Percentiles rank a stretch among this genome's conserved stretches.
Conservation (phyloP, 805 yeast species). For the Soucietia sequanensis region DNA sequence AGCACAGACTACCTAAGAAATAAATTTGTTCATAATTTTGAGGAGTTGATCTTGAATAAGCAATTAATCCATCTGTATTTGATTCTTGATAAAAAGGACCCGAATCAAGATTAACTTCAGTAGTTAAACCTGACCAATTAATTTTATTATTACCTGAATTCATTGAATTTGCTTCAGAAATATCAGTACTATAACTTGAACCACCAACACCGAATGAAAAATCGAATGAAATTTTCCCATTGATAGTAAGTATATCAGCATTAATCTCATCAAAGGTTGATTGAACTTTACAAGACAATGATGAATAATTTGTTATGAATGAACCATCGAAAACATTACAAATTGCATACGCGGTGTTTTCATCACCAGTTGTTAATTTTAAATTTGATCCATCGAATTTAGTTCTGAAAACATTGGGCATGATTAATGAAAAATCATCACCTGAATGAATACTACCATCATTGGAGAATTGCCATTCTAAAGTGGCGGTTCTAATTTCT, state of each 20-base stretch:
- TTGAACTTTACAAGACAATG: slow-evolving; percentile 9
- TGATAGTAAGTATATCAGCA: not conserved
- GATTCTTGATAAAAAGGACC: slow-evolving; percentile 12
- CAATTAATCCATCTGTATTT: slow-evolving; percentile 8
- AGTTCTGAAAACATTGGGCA: slow-evolving; percentile 15
- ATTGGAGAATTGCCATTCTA: slow-evolving; percentile 10
- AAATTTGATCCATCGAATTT: slow-evolving; percentile 10
- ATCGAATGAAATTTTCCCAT: slow-evolving; percentile 13
- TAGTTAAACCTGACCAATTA: slow-evolving; percentile 11
- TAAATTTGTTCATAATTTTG: slow-evolving; percentile 11
- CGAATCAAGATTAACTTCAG: slow-evolving; percentile 7
- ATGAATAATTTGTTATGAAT: slow-evolving; percentile 4
- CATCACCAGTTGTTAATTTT: slow-evolving; percentile 9
- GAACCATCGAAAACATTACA: slow-evolving; percentile 12
- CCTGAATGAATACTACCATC: slow-evolving; percentile 3
- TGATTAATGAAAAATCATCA: slow-evolving; percentile 9
- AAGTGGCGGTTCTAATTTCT: slow-evolving; percentile 16
- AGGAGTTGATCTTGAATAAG: slow-evolving; percentile 14
- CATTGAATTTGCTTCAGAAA: slow-evolving; percentile 9
- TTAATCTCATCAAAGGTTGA: slow-evolving; percentile 1
- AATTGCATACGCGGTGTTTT: slow-evolving; percentile 6
- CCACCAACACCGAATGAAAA: slow-evolving; percentile 19
- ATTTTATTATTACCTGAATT: slow-evolving; percentile 6
- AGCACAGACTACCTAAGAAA: slow-evolving; percentile 13
- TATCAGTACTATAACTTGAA: slow-evolving; percentile 11